Evolutionary conservation across 352 stramenopile genomes (phyloP), one percentile per base, ranked within the genome.

Genomic region (Globisporangium acanthophoron): DNA sequence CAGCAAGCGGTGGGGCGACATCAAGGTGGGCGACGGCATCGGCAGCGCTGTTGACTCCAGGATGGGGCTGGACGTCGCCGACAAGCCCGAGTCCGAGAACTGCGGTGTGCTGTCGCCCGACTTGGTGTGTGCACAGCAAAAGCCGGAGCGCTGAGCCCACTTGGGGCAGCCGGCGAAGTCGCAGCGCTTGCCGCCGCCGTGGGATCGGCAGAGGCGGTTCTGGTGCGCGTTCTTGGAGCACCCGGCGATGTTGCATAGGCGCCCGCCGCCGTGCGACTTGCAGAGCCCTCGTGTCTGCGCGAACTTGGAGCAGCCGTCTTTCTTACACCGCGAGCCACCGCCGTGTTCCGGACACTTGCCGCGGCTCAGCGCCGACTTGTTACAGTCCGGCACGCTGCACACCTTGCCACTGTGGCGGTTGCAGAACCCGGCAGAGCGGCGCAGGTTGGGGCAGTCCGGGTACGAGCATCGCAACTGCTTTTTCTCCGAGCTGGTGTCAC

Each of bases 141-240:
- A 96, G 35, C 85, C 85, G 4, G 81, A 92, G 35, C 86, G 84
- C 54, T 94, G 87, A 3, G 84, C 85, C 76, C 85, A 91, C 69
- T 94, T 94, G 0, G 80, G 73, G 43, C 87, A 96, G 3, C 79
- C 80, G 33, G 79, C 76, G 52, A 79, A 88, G 60, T 89, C 74
- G 56, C 87, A 96, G 0, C 85, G 74, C 59, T 92, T 92, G 31
- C 85, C 85, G 27, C 87, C 87, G 33, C 87, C 87, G 27, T 96
- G 87, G 7, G 76, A 90, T 11, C 83, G 80, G 41, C 87, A 96
- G 54, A 91, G 69, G 16, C 81, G 79, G 58, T 92, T 91, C 54
- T 92, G 85, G 55, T 94, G 85, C 7, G 80, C 82, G 54, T 92
- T 90, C 70, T 95, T 95, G 21, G 71, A 74, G 74, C 86, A 95